Base-by-base conservation (phyloP, 306 rosid species). In the Cicer judaicum region DNA sequence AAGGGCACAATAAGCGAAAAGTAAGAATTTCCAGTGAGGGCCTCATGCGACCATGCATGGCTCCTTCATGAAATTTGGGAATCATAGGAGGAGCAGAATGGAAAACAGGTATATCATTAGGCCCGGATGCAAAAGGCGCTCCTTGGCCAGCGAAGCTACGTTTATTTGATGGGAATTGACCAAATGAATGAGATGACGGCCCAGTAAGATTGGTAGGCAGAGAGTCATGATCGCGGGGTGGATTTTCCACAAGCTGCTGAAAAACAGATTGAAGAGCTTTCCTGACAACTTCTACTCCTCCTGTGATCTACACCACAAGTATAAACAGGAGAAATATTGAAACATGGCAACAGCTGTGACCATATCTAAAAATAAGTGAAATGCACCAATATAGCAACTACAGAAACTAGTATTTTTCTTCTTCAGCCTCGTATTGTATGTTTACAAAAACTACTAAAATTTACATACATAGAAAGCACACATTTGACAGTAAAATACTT, bases 221-320 rank as follows among this genome's bases (percentile, higher is more conserved):
- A 61, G 85, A 66, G 40, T 89, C 96, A 64, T 71, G 74, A 79
- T 86, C 95, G 46, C 86, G 86, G 12, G 89, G 81, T 9, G 88
- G 73, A 86, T 87, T 88, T 62, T 84, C 98, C 87, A 87, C 79
- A 71, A 95, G 93, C 84, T 87, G 97, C 64, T 74, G 85, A 64
- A 85, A 79, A 81, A 95, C 86, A 70, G 84, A 85, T 70, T 75
- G 89, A 84, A 95, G 86, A 72, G 99, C 99, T 82, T 85, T 95
- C 81, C 88, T 86, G 69, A 88, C 96, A 43, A 87, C 96, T 53
- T 83, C 95, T 67, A 84, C 86, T 55, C 78, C 92, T 64, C 97
- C 99, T 0, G 89, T 79, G 64, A 92, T 86, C 99, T 94, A 88
- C 87, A 89, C 59, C 52, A 70, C 8, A 81, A 81, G 73, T 64